phyloP scores from a whole-genome alignment of 805 yeast species.

The Candida incommunis region DNA sequence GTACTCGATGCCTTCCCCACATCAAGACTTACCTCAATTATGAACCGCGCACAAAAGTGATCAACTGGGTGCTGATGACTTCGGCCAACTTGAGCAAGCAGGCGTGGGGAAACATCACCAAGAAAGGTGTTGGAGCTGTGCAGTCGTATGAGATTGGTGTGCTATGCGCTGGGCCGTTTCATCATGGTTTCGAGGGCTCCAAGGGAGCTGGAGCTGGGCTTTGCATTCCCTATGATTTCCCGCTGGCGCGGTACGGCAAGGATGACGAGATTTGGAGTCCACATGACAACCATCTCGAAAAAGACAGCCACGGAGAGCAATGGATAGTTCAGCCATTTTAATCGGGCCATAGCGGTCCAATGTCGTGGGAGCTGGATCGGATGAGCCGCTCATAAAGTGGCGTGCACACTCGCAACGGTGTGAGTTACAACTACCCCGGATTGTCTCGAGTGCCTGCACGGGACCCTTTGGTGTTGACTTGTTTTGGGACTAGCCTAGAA shows the following conservation, averaged over 20 bases:
- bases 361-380: no score
- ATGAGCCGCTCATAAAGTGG: no score
- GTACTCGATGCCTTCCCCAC: constrained; percentile 40
- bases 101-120: constrained; percentile 58
- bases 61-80: constrained; percentile 52
- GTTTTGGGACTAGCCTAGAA: no score
- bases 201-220: constrained; percentile 18
- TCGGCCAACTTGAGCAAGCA: constrained; percentile 62
- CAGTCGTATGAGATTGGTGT: constrained; percentile 44
- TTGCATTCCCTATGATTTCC: constrained; percentile 40
- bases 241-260: constrained; percentile 28
- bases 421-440: no score
- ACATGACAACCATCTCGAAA: constrained; percentile 1
- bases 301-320: constrained; percentile 4
- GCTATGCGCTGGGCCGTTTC: constrained; percentile 12
- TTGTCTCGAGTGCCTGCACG: no score
- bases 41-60: constrained; percentile 17
- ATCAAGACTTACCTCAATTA: constrained; percentile 52
- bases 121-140: constrained; percentile 14
- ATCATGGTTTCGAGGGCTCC: constrained; percentile 1
- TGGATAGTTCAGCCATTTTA: background rate
- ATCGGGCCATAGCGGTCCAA: no score
- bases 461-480: no score
- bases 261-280: constrained; percentile 37
- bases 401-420: no score